Percentiles rank a stretch among this genome's conserved stretches.
phyloP scores from a whole-genome alignment of 352 stramenopile species.

The Phytophthora aleatoria region DNA sequence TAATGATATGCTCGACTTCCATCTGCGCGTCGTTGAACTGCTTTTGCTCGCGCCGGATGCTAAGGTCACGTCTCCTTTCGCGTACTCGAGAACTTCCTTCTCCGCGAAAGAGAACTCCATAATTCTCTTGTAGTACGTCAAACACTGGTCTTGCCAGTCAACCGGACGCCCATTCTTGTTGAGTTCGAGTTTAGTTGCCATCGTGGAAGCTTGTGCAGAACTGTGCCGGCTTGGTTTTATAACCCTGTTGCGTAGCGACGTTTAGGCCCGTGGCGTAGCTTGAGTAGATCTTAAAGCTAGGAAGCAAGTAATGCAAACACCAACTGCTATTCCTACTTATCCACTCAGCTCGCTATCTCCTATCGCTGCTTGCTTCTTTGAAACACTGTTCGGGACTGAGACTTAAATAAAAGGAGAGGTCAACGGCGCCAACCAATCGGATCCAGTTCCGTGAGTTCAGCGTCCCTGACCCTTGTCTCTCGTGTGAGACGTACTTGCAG shows the following conservation, averaged over 20 bases:
- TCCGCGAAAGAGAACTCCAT: slow-evolving; percentile 11
- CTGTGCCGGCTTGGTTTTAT: slow-evolving; percentile 10
- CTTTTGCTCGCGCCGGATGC: neutral
- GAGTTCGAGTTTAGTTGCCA: slow-evolving; percentile 17
- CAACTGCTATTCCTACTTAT: too few relatives aligned
- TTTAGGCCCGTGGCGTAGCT: too few relatives aligned
- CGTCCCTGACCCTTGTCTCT: too few relatives aligned
- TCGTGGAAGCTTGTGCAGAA: neutral
- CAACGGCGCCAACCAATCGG: too few relatives aligned
- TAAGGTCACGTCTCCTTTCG: slow-evolving; percentile 1
- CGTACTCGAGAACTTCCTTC: neutral
- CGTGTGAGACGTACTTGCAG: too few relatives aligned
- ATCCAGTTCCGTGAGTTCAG: too few relatives aligned
- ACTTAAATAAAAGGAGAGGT: too few relatives aligned
- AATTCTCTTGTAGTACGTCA: slow-evolving; percentile 17
- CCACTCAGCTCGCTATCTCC: too few relatives aligned
- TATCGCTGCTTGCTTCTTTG: too few relatives aligned
- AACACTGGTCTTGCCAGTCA: slow-evolving; percentile 9
- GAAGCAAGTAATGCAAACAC: too few relatives aligned
- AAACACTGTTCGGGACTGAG: too few relatives aligned
- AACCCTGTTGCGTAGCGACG: slow-evolving; percentile 3
- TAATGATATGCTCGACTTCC: slow-evolving; percentile 1
- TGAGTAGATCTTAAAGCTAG: too few relatives aligned
- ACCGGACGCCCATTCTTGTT: slow-evolving; percentile 19
- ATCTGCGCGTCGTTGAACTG: neutral